A percentile compares a stretch with the other conserved stretches of the same genome.
phyloP scores from a whole-genome alignment of 805 yeast genomes.

The Candida silvicultrix region DNA sequence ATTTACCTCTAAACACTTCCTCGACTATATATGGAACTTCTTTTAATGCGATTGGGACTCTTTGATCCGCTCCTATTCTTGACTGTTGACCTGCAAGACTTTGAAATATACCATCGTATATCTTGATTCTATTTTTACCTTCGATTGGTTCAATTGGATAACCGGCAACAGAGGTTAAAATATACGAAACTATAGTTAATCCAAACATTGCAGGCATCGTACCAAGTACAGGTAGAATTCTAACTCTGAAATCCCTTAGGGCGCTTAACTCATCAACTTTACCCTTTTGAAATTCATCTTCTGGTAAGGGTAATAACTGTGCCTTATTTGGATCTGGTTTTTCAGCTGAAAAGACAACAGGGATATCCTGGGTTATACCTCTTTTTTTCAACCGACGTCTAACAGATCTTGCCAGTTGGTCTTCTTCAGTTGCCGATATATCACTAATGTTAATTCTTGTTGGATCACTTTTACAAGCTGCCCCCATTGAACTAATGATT shows the following conservation, averaged over 20 bases:
- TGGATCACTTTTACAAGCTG: conserved; percentile 95
- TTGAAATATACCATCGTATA: conserved; percentile 79
- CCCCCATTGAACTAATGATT: conserved; percentile 93
- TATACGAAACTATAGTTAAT: conserved; percentile 77
- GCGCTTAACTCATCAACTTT: conserved; percentile 84
- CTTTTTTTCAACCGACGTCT: conserved; percentile 75
- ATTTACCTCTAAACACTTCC: conserved; percentile 89
- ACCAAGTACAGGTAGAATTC: conserved; percentile 93
- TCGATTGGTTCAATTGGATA: conserved; percentile 89
- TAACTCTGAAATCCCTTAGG: conserved; percentile 81
- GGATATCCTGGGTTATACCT: conserved; percentile 72
- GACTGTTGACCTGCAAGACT: conserved; percentile 83
- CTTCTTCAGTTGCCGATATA: conserved; percentile 86
- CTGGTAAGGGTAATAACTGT: conserved; percentile 74
- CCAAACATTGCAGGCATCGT: conserved; percentile 98
- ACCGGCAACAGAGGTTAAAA: conserved; percentile 74
- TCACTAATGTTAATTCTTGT: conserved; percentile 87
- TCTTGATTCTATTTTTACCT: conserved; percentile 80
- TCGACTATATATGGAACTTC: conserved; percentile 84
- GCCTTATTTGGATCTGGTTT: conserved; percentile 97
- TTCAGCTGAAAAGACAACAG: conserved; percentile 89
- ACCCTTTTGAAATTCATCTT: conserved; percentile 74
- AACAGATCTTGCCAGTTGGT: conserved; percentile 83
- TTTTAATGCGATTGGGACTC: conserved; percentile 62
- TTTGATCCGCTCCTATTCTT: conserved; percentile 67